Evolutionary conservation across 2,329 filamentous ascomycete species (phyloP), one percentile per base, ranked within the genome.

Genomic region (Pestalotiopsis sp.): DNA sequence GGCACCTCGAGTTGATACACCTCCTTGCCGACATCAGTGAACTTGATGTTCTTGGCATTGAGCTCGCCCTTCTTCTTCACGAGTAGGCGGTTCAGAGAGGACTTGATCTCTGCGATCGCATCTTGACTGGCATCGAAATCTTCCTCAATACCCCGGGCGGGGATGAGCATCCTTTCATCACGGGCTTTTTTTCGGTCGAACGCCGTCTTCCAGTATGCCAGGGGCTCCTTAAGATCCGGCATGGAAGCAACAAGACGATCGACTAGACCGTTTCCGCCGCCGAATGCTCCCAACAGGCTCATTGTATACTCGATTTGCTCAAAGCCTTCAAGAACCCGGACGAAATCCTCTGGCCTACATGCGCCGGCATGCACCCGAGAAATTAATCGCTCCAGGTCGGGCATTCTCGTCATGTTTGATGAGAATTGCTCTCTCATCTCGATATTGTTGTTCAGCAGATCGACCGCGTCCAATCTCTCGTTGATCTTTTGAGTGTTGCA

Each of bases 261-360:
- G 56, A 99, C 91, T 2, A 98, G 86, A 2, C 94, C 92, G 63
- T 94, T 91, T 2, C 91, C 92, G n/a, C 90, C 88, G 65, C 91
- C 89, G 73, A 92, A 92, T 9, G 90, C 86, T 60, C 87, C 85
- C 1, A 98, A 86, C 24, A 98, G 85, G 64, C 89, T 88, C 86
- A 97, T 93, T 0, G 94, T 97, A 78, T 97, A 96, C 70, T 98
- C 94, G 59, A 99, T 98, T 79, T 98, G 95, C 81, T 98, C 96
- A 73, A 98, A 99, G 0, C 96, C 96, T 78, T 98, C 94, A 0
- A 99, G 84, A 0, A 98, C 95, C 61, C 91, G 92, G 59, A 98
- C 89, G 78, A 99, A 99, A 77, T 99, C 96, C 67, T 96, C 92
- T 0, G 94, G 88, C 75, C 90, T 93, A 81, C 94, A 98, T n/a